Base-by-base conservation (phyloP, 257 asterid genomes). In the Nicotiana benthamiana region DNA sequence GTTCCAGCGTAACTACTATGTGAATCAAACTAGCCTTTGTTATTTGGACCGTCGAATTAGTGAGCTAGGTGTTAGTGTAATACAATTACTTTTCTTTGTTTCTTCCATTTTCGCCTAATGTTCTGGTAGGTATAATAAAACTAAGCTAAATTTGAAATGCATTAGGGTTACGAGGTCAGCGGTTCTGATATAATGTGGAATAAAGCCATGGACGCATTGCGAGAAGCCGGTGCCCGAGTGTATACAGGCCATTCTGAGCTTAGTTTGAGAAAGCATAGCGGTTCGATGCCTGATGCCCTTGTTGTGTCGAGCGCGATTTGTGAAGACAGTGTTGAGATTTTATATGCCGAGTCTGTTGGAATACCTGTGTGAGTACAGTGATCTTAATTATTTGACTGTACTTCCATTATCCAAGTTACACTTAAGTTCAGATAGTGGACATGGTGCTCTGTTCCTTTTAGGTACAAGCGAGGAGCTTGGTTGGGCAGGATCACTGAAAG, bases 111-210 rank as follows among this genome's bases (percentile, higher is more conserved):
- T 6, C 6, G 4, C 17, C 30, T 54, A 54, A 36, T 75, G 30
- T 27, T 28, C 13, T 17, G n/a, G 66, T 59, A 52, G 66, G 80
- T 15, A 52, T 40, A 17, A 20, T 64, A 48, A 61, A 62, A 34
- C 30, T 59, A 46, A 22, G 24, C 27, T 52, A 24, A 40, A 59
- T 48, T 48, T 77, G 30, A 17, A 54, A 46, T 81, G 4, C 63
- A 66, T 9, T 67, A 86, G 89, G 88, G 89, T 43, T 81, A 80
- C 43, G 83, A 36, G 68, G 84, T 84, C 56, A 82, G 86, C 59
- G 91, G 91, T 80, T 88, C 87, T 75, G 89, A 86, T 81, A 57
- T 84, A 17, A 84, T 20, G 72, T 84, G 88, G 89, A 79, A 81
- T 26, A 78, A 83, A 68, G 79, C 81, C 81, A 83, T 87, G 90